Base-by-base conservation (phyloP, 306 rosid species). In the Senna siamea region DNA sequence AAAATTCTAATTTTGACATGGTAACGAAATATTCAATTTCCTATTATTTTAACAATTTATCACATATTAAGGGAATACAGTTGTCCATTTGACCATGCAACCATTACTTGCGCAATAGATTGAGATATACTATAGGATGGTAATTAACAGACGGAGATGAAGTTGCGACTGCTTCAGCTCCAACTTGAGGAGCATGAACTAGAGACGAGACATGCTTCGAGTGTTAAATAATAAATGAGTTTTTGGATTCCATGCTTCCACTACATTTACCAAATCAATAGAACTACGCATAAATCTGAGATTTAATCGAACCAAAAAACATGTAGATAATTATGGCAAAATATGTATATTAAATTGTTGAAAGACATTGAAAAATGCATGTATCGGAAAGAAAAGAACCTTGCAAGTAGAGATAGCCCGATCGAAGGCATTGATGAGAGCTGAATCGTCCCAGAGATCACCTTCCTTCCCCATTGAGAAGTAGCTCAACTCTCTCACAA, bases 371-470 rank as follows among this genome's bases (percentile, higher is more conserved):
- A 54, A 55, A 47, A 5, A 32, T 11, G 73, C 11, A 32, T 28
- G 7, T 32, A 9, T 6, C 2, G 9, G 20, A 23, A 65, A 30
- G 73, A 20, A 62, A 7, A 43, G 26, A 65, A 89, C 96, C 96
- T 93, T 93, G 85, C 85, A 93, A 18, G 75, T 82, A 69, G 87
- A 82, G 73, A 91, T 70, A 56, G 98, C 91, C 54, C 76, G 69
- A n/a, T 93, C 87, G 80, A 89, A 88, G 74, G 94, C 97, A 77
- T 56, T 69, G 81, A 91, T 75, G 32, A 91, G 88, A 87, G 92
- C 88, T 4, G 96, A 89, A 85, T 93, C 96, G 74, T 93, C 97
- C 96, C 96, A 93, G 61, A 89, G 75, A 46, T 86, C 88, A 57
- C 87, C 87, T 23, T 87, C 81, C 61, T 78, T 84, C 61, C 81